Conservation (phyloP, 2,329 filamentous ascomycete species). For the Ceratocystis eucalypticola region DNA sequence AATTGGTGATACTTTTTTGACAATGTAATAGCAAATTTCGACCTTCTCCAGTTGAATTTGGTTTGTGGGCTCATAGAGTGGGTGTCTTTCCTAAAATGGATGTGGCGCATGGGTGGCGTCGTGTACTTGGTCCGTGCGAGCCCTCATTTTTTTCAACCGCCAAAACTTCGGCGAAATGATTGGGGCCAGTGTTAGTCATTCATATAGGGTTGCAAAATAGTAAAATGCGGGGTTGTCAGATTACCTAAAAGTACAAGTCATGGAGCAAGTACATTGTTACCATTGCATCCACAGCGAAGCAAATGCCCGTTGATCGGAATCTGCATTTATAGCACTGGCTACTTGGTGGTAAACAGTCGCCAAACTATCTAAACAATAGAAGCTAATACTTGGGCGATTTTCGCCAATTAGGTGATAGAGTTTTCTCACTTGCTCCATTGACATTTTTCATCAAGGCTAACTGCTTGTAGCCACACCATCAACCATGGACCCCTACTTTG, state of each 20-base stretch:
- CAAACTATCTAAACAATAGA: not conserved
- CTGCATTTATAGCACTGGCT: not conserved
- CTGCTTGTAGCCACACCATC: not conserved
- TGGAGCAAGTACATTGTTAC: not conserved
- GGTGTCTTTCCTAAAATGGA: slow-evolving; percentile 26
- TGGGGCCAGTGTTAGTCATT: slow-evolving; percentile 1
- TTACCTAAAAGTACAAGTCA: not conserved
- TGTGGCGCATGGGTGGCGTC: slow-evolving; percentile 22
- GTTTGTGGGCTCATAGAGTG: slow-evolving; percentile 34
- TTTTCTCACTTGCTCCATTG: not conserved
- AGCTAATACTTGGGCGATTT: not conserved
- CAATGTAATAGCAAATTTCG: slow-evolving; percentile 28
- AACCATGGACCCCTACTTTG: not conserved
- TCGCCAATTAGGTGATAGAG: not conserved
- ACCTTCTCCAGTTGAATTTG: slow-evolving; percentile 32
- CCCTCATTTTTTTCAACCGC: slow-evolving; percentile 17
- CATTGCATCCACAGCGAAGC: not conserved
- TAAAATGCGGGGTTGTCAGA: not conserved
- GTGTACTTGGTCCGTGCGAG: slow-evolving; percentile 18
- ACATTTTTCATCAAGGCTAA: not conserved
- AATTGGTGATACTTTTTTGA: slow-evolving; percentile 23
- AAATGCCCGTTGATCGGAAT: too few species aligned
- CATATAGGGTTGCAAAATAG: slow-evolving; percentile 4
- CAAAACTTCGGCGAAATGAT: slow-evolving; percentile 5
- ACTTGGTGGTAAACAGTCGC: not conserved